A percentile compares a stretch with the other conserved stretches of the same genome.
These are phyloP conservation scores for Coemansia sp. DNA, from an alignment of 371 early-diverging fungal genomes.

Conservation along the genomic window DNA sequence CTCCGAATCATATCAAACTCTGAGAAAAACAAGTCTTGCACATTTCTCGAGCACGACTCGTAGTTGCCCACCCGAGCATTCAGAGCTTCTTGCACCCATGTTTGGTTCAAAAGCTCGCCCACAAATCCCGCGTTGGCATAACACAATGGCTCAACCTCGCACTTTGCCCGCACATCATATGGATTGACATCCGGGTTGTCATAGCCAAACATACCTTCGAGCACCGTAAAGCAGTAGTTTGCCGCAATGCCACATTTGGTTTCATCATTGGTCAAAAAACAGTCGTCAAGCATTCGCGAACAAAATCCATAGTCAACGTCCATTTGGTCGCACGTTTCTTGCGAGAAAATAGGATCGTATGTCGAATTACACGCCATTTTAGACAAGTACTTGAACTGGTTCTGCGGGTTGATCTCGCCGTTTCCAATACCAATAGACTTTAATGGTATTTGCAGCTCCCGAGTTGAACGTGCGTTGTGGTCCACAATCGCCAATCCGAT, in stretches of 20 bases:
- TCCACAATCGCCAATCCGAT: constrained; percentile 62
- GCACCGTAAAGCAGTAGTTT: constrained; percentile 70
- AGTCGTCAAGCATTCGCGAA: constrained; percentile 63
- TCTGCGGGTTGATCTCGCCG: constrained; percentile 79
- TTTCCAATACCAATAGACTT: constrained; percentile 80
- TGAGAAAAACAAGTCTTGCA: constrained; percentile 69
- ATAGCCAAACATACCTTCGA: constrained; percentile 57
- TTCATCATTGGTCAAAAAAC: constrained; percentile 65
- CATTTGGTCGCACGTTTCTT: constrained; percentile 65
- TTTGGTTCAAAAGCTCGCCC: constrained; percentile 65
- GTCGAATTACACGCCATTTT: constrained; percentile 73
- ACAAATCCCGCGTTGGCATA: constrained; percentile 69
- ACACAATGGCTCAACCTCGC: constrained; percentile 68
- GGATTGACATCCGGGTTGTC: constrained; percentile 59
- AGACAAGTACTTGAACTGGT: constrained; percentile 79
- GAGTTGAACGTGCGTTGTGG: constrained; percentile 46
- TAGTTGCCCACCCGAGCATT: constrained; percentile 64
- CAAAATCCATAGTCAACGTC: constrained; percentile 65
- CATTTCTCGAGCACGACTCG: constrained; percentile 70
- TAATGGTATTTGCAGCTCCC: constrained; percentile 56
- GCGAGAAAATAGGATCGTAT: constrained; percentile 66
- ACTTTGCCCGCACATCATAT: constrained; percentile 74
- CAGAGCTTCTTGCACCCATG: constrained; percentile 64
- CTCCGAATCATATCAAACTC: constrained; percentile 81
- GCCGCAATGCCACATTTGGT: constrained; percentile 76